Base-by-base conservation (phyloP, 1,284 basidiomycete species). In the Cryptococcus amylolentus region DNA sequence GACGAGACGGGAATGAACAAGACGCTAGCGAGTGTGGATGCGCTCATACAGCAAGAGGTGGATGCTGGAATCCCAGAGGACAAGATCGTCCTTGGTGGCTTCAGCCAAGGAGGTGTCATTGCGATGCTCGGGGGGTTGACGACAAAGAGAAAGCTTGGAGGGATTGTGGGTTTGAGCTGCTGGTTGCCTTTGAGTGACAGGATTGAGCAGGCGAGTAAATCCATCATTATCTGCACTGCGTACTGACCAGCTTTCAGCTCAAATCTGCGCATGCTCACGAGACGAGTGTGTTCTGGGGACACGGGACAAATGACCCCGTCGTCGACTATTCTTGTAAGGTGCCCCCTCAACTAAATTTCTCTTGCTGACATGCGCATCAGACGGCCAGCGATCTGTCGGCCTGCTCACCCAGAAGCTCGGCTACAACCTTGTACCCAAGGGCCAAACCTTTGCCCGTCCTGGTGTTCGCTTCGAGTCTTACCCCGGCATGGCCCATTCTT, bases 61-160 rank as follows among this genome's bases (percentile, higher is more conserved):
- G 84, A 86, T 55, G 79, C 80, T 14, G 90, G 89, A 27, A 84
- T 87, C 51, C 56, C 59, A 10, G 80, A 82, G 45, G 57, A 67
- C 52, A 63, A 55, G 50, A 76, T 80, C 50, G 69, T 93, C 16
- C 76, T 95, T 28, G 91, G 89, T 37, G 92, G 93, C 1, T 96
- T 95, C 78, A 88, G 85, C 58, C 92, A 95, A 75, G 92, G 91
- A 41, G 88, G 82, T 16, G 84, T 86, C n/a, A 86, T 93, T 79
- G 81, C 85, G 5, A 79, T 91, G 37, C 77, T 92, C 51, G 84
- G 84, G 4, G 89, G 85, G 6, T 75, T 94, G 44, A 86, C 85
- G 1, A 81, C 80, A 7, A 83, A 85, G 66, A 77, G 84, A 43
- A 86, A 85, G 66, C 79, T 94, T 6, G 89, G 82, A 1, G 91